Evolutionary conservation across 805 yeast genomes (phyloP).

Genomic region (Wickerhamomyces pijperi): DNA sequence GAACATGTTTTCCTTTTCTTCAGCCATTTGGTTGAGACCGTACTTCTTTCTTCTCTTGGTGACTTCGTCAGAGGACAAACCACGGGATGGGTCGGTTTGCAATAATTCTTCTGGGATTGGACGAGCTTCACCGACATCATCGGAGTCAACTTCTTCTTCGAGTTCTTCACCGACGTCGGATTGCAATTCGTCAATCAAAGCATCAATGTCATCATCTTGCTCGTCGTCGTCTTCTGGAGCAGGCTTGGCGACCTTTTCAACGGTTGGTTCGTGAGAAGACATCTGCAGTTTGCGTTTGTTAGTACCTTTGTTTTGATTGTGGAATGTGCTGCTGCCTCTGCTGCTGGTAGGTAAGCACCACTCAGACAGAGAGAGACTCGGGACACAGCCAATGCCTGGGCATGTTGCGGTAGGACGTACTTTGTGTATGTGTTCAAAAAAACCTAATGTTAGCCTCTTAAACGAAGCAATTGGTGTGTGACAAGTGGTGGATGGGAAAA

Average conservation of each 20-base stretch:
- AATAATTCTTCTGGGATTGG: constrained; percentile 80
- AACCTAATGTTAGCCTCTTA: no score
- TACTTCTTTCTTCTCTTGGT: constrained; percentile 77
- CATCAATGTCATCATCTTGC: constrained; percentile 61
- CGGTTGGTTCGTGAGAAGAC: constrained; percentile 35
- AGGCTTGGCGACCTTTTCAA: constrained; percentile 42
- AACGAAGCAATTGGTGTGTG: no score
- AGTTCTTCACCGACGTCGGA: constrained; percentile 45
- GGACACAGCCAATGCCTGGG: no score
- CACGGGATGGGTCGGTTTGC: constrained; percentile 69
- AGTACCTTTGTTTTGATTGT: no score
- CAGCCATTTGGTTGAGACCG: constrained; percentile 86
- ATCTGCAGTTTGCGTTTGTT: no score
- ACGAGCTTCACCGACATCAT: constrained; percentile 49
- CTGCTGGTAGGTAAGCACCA: no score
- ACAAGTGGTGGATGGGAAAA: no score
- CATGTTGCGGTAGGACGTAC: no score
- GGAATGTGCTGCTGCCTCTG: no score
- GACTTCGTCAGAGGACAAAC: constrained; percentile 74
- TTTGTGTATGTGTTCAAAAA: no score
- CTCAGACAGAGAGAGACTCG: no score
- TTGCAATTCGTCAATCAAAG: constrained; percentile 70
- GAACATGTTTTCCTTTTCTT: constrained; percentile 71
- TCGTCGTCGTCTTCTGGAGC: constrained; percentile 42
- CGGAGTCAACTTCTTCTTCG: constrained; percentile 31